A percentile compares a stretch with the other conserved stretches of the same genome.
phyloP scores from a whole-genome alignment of 208 protist species.

The Porcisia hertigi region DNA sequence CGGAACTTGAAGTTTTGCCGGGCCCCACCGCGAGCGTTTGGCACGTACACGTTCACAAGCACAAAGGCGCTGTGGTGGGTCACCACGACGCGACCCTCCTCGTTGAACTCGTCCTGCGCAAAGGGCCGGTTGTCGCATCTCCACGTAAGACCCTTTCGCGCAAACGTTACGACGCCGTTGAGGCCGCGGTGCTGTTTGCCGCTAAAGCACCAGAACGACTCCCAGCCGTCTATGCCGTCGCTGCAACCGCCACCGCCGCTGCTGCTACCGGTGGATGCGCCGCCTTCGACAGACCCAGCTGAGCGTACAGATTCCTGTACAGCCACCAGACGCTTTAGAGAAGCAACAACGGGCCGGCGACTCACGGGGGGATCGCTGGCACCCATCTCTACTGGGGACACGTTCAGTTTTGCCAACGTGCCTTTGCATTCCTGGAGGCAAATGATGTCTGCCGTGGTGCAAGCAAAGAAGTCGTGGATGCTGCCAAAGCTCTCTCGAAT shows the following conservation, averaged over 20 bases:
- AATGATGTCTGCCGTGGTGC: slow-evolving; percentile 73
- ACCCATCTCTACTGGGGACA: slow-evolving; percentile 59
- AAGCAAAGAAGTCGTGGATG: slow-evolving; percentile 63
- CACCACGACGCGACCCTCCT: slow-evolving; percentile 82
- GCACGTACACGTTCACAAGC: slow-evolving; percentile 90
- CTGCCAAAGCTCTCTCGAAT: slow-evolving; percentile 83
- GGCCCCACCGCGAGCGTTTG: slow-evolving; percentile 68
- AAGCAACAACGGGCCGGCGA: slow-evolving; percentile 21
- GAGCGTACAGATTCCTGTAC: background rate
- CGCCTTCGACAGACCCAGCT: background rate
- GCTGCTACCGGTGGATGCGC: background rate
- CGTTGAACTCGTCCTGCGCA: slow-evolving; percentile 63
- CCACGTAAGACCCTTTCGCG: slow-evolving; percentile 61
- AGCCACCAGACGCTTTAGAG: slow-evolving; percentile 9
- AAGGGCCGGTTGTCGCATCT: slow-evolving; percentile 72
- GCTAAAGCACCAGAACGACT: slow-evolving; percentile 87
- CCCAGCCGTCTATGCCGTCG: slow-evolving; percentile 66
- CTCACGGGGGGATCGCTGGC: slow-evolving; percentile 46
- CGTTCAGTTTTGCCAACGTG: slow-evolving; percentile 52
- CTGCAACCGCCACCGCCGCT: slow-evolving; percentile 13
- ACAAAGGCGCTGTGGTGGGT: slow-evolving; percentile 79
- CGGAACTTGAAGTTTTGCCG: slow-evolving; percentile 60
- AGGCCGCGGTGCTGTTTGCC: slow-evolving; percentile 70
- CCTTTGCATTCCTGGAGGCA: slow-evolving; percentile 89
- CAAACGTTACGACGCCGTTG: slow-evolving; percentile 90